A percentile compares a stretch with the other conserved stretches of the same genome.
phyloP scores from a whole-genome alignment of 371 early-diverging fungal species.

The Actinomortierella ambigua region DNA sequence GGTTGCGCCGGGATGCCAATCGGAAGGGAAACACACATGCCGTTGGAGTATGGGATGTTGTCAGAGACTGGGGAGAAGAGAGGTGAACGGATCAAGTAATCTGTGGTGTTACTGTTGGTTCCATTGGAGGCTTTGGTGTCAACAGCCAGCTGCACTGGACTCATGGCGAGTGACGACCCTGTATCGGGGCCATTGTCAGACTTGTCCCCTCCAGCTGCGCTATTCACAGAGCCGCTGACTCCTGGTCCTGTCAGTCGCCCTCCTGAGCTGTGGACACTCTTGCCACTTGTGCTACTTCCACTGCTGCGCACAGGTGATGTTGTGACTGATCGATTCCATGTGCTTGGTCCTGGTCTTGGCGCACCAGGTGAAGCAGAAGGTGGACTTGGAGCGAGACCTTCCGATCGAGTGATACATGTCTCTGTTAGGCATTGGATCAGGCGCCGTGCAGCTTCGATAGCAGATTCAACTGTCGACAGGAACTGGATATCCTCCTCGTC shows the following conservation, averaged over 20 bases:
- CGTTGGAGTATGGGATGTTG: slow-evolving; percentile 28
- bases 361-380: slow-evolving; percentile 1
- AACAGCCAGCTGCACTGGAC: slow-evolving; percentile 23
- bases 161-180: slow-evolving; percentile 17
- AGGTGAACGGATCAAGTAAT: slow-evolving; percentile 19
- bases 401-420: slow-evolving; percentile 33
- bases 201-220: background rate
- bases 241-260: background rate
- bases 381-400: slow-evolving; percentile 22
- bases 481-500: slow-evolving; percentile 36
- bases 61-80: slow-evolving; percentile 25
- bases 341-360: slow-evolving; percentile 1
- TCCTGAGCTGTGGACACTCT: background rate
- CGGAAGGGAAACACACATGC: slow-evolving; percentile 26
- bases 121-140: slow-evolving; percentile 11
- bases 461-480: slow-evolving; percentile 30
- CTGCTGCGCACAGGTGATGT: slow-evolving; percentile 31
- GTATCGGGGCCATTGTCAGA: background rate
- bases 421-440: slow-evolving; percentile 35
- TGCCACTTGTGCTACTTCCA: slow-evolving; percentile 19
- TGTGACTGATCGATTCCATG: slow-evolving; percentile 26
- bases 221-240: slow-evolving; percentile 3
- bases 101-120: slow-evolving; percentile 7
- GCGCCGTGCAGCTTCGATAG: slow-evolving; percentile 37
- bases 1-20: slow-evolving; percentile 5